phyloP scores from a whole-genome alignment of 73 alveolate species.

The Effrenium voratum region DNA sequence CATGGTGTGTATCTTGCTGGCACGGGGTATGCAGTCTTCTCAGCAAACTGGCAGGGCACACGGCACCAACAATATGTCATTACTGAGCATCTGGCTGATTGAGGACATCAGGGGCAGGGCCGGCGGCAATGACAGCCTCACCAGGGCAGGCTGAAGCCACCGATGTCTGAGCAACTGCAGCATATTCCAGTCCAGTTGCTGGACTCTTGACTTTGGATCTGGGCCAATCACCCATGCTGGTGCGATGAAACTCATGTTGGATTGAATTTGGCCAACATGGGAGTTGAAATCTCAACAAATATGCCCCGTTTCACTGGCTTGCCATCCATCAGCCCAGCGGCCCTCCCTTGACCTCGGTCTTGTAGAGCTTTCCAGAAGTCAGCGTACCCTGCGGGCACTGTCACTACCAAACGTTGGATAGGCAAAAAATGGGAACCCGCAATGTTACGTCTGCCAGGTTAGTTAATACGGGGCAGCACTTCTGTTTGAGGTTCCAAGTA shows the following conservation, averaged over 20 bases:
- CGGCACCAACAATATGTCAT: neutral
- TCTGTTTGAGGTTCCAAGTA: neutral
- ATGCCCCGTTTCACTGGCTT: no score
- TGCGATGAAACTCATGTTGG: no score
- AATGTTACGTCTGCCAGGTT: neutral
- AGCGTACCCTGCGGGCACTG: constrained; percentile 36
- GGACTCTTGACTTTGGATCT: no score
- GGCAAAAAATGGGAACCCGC: neutral
- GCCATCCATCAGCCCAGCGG: neutral
- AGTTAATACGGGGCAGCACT: neutral
- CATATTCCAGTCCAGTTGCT: no score
- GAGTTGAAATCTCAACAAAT: no score
- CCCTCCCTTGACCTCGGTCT: constrained; percentile 76
- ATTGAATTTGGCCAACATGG: no score
- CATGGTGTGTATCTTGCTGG: no score
- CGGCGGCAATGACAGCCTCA: no score
- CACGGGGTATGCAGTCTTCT: neutral
- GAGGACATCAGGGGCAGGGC: neutral
- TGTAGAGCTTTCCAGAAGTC: constrained; percentile 75
- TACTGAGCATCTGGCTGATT: neutral
- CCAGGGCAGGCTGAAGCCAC: no score
- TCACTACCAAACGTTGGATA: neutral
- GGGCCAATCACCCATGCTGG: no score
- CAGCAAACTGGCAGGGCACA: neutral
- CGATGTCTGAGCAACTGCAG: no score